Conservation (phyloP, 768 basidiomycete species). For the Rhizopogon salebrosus region DNA sequence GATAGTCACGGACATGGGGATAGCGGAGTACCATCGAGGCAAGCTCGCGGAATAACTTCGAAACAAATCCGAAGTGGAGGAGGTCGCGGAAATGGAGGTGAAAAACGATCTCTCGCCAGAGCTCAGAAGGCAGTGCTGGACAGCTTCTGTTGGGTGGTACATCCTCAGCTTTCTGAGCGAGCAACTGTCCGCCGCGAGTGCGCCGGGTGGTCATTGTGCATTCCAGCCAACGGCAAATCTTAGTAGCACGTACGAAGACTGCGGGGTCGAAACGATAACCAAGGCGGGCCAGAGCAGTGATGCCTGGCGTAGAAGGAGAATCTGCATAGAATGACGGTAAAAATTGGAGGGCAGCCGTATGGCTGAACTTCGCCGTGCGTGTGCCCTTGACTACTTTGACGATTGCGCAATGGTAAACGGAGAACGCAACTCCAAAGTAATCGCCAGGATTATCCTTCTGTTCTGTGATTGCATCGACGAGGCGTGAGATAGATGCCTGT, state of each 20-base stretch:
- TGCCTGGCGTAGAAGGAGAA: slow-evolving; percentile 6
- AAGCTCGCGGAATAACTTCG: not conserved
- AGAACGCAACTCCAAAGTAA: not conserved
- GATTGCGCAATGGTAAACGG: slow-evolving; percentile 15
- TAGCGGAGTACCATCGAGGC: not conserved
- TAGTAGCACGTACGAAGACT: not conserved
- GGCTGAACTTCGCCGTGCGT: not conserved
- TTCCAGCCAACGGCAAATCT: too few relatives aligned
- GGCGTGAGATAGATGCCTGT: not conserved
- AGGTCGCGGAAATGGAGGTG: not conserved
- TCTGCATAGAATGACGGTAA: slow-evolving; percentile 11
- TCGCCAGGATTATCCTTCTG: not conserved
- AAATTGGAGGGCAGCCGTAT: slow-evolving; percentile 15
- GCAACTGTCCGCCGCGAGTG: too few relatives aligned
- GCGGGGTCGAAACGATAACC: not conserved
- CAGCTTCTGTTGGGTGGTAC: too few relatives aligned
- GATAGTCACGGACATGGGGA: not conserved
- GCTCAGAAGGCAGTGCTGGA: not conserved
- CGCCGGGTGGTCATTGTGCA: too few relatives aligned
- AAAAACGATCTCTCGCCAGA: not conserved
- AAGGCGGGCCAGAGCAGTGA: slow-evolving; percentile 2
- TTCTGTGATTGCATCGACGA: not conserved
- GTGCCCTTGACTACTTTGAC: slow-evolving; percentile 6
- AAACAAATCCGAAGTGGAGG: not conserved
- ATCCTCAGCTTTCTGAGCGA: not conserved